Evolutionary conservation across 148 eudicot species (phyloP).

Genomic region (Spergularia bocconei): DNA sequence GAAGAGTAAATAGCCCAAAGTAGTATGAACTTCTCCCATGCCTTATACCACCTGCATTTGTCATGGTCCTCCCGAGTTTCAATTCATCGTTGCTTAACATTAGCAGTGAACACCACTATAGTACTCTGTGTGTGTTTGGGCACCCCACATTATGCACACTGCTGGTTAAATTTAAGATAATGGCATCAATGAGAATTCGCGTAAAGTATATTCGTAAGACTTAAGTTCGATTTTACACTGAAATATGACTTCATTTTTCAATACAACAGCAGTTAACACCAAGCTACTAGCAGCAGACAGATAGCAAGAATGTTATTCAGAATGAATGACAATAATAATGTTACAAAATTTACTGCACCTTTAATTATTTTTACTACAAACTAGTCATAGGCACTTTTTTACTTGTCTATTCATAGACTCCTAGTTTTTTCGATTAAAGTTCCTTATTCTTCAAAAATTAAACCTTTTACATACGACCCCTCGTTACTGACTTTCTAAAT

Average conservation of each 20-base stretch:
- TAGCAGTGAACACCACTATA: conserved; percentile 9
- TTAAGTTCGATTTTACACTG: neutral
- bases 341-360: no score
- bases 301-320: no score
- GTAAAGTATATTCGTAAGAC: neutral
- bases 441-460: no score
- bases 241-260: neutral
- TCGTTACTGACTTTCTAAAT: no score
- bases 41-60: conserved; percentile 70
- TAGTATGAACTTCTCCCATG: conserved; percentile 75
- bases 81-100: conserved; percentile 21
- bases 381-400: no score
- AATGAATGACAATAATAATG: no score
- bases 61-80: conserved; percentile 6
- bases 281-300: neutral
- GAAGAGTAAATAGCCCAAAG: conserved; percentile 83
- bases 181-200: conserved; percentile 2
- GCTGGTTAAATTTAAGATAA: conserved; percentile 18
- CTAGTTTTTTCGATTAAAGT: no score
- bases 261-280: neutral
- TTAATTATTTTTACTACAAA: no score
- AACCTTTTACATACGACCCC: no score
- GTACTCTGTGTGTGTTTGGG: conserved; percentile 15
- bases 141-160: conserved; percentile 23
- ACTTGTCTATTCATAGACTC: no score